Evolutionary conservation across 139 green algal genomes (phyloP), one percentile per base, ranked within the genome.

Genomic region (Closterium sp.): DNA sequence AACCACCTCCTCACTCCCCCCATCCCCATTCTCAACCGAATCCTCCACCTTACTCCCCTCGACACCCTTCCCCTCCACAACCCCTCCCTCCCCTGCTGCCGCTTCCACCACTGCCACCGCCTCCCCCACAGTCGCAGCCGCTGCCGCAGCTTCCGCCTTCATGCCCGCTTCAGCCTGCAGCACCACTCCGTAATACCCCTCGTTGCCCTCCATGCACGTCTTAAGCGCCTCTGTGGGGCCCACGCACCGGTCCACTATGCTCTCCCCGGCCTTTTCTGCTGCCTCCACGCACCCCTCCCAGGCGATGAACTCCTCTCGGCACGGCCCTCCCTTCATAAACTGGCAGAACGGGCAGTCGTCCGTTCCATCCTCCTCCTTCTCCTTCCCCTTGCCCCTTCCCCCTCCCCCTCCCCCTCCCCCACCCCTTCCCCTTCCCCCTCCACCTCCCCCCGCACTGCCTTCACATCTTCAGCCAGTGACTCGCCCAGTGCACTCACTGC

Each of bases 271-370:
- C n/a, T 33, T 84, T 33, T 84, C 55, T 4, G 87, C 87, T 30
- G 33, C 34, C 33, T 90, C 87, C 33, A 90, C 87, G 88, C 87
- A 90, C 43, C 32, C 87, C 69, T 90, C 87, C 87, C 87, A 90
- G 19, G 34, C 33, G 28, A 90, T 85, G 21, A 90, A 90, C 28
- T 90, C 87, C 33, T 85, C 34, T 33, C 36, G 30, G 35, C 87
- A 90, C 32, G 87, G 87, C 7, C 87, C 87, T n/a, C 33, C 33
- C 33, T 90, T 90, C 87, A 90, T 90, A 16, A 90, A 90, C 87
- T 90, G 33, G 35, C 87, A 90, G 21, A 90, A 90, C 21, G 87
- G 87, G 35, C 87, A 90, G 33, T 90, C 87, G 33, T 90, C 87
- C 31, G 69, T 33, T 12, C 64, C 36, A 4, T 32, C 87, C 33